Percentiles rank a stretch among this genome's conserved stretches.
phyloP scores from a whole-genome alignment of 257 asterid species.

The Linaria vulgaris region DNA sequence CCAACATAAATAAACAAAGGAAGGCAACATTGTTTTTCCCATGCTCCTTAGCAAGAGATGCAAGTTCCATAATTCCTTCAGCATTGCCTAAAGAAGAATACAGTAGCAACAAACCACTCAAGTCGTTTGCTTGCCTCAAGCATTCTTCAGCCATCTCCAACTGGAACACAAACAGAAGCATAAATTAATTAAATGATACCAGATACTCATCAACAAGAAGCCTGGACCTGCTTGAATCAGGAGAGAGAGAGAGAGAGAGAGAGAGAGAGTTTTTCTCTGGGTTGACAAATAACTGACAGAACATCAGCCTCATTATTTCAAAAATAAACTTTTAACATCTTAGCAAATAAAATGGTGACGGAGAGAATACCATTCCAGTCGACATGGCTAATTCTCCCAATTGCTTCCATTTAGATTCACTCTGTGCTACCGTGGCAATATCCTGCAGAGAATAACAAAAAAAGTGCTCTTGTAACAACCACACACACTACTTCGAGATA shows the following conservation, averaged over 20 bases:
- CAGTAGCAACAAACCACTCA: conserved; percentile 89
- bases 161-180: conserved; percentile 50
- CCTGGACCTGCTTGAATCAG: conserved; percentile 16
- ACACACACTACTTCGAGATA: conserved; percentile 8
- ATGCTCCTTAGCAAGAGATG: conserved; percentile 78
- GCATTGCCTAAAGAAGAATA: conserved; percentile 92
- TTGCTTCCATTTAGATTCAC: conserved; percentile 93
- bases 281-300: neutral
- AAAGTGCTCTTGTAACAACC: conserved; percentile 15
- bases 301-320: conserved; percentile 13
- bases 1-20: conserved; percentile 90
- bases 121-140: conserved; percentile 88
- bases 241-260: neutral
- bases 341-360: conserved; percentile 19
- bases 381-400: conserved; percentile 97
- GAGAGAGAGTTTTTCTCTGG: neutral
- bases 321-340: conserved; percentile 8
- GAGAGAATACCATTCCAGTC: conserved; percentile 69
- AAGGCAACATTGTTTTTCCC: conserved; percentile 96
- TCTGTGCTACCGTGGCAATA: conserved; percentile 72
- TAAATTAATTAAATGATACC: conserved; percentile 7
- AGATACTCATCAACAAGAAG: conserved; percentile 9
- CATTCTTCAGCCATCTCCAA: conserved; percentile 92
- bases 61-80: conserved; percentile 81
- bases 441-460: conserved; percentile 48